Base-by-base conservation (phyloP, 2,329 filamentous ascomycete species). In the Aspergillus thermomutatus region DNA sequence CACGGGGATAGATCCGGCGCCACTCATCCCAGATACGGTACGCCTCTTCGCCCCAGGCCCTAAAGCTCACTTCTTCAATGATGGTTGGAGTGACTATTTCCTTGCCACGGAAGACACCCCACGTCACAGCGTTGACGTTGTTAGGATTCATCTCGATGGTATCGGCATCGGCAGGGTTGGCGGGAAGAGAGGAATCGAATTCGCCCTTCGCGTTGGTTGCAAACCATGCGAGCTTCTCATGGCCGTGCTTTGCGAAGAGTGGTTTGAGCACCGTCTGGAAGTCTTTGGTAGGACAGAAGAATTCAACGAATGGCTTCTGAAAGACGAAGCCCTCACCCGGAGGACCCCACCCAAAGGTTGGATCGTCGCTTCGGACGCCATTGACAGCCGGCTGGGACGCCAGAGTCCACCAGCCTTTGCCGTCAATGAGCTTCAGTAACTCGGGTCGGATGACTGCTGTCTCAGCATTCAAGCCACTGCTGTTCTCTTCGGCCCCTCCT, bases 261-360 rank as follows among this genome's bases (percentile, higher is more conserved):
- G 81, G 80, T 61, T 84, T 83, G 31, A 99, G 81, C 1, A 72
- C 68, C 4, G 63, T 72, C 17, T 77, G 74, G 87, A 92, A 97
- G 71, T 93, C 90, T 0, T 82, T 74, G 0, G 81, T 77, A 0
- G 92, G 87, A 56, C 96, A 78, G 80, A 99, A 99, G 77, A 97
- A 91, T 73, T 99, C 94, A 52, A 99, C 92, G 74, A 99, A 99
- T 0, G 93, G 89, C 76, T 97, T 99, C 70, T 99, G 94, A 79
- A 97, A 99, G 49, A 97, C 92, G 72, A 96, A 97, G 19, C 94
- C 94, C 66, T 79, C 76, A 31, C 92, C 87, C 50, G 83, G 84
- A 0, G 94, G 94, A 1, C 94, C 94, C 94, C 94, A 99, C 61
- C 94, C 94, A 67, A 96, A 96, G 21, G 90, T 84, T 3, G 83